Conservation (phyloP, 257 asterid genomes). For the Solanum bulbocastanum region DNA sequence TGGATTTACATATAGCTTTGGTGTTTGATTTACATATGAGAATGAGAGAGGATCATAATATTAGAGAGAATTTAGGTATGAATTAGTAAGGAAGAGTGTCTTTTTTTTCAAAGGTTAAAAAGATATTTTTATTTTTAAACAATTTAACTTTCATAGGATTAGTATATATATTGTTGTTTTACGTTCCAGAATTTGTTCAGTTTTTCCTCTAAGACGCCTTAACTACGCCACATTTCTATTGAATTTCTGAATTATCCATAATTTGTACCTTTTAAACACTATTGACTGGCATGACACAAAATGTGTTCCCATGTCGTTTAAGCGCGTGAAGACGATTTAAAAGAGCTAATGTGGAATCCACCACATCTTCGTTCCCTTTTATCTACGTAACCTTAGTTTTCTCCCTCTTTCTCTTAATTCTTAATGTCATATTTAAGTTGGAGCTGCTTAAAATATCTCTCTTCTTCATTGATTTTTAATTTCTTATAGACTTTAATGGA, state of each 20-base stretch:
- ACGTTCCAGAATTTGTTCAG: fast-evolving
- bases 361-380: too few species aligned
- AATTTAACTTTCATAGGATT: neutral
- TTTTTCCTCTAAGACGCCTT: fast-evolving
- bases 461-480: neutral
- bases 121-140: neutral
- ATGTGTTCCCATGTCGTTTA: neutral
- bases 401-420: too few species aligned
- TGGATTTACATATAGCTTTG: neutral
- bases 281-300: neutral
- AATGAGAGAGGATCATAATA: neutral
- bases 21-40: neutral
- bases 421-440: neutral
- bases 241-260: fast-evolving
- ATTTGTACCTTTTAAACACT: too few species aligned
- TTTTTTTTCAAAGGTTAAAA: neutral
- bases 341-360: too few species aligned
- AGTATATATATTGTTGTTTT: neutral
- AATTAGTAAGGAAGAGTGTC: neutral
- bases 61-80: neutral
- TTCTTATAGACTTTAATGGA: neutral
- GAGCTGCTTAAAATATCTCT: neutral
- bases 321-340: too few species aligned
- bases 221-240: neutral
- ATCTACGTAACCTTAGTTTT: neutral